Percentiles rank a stretch among this genome's conserved stretches.
phyloP scores from a whole-genome alignment of 2,329 filamentous ascomycete species.

The Elsinoe ampelina region DNA sequence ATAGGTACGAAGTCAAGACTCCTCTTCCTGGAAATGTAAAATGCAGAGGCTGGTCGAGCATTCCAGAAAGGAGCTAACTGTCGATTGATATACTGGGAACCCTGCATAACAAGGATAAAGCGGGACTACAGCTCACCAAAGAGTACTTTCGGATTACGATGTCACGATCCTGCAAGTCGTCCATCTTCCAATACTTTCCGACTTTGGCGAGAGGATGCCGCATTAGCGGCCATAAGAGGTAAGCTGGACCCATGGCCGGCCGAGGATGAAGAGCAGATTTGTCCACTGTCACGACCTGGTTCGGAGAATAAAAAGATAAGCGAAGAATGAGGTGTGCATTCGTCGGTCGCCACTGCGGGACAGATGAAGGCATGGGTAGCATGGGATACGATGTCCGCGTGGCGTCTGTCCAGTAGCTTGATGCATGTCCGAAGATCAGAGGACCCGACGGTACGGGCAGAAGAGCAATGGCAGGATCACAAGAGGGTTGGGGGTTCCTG shows the following conservation, averaged over 20 bases:
- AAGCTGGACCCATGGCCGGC: not conserved
- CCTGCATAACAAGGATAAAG: not conserved
- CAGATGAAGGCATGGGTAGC: not conserved
- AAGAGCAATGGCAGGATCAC: not conserved
- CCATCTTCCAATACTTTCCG: not conserved
- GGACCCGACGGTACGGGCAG: constrained; percentile 5
- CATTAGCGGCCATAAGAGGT: not conserved
- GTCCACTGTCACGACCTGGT: not conserved
- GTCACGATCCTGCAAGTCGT: not conserved
- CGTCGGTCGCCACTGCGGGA: not conserved
- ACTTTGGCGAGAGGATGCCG: not conserved
- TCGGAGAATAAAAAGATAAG: constrained; percentile 7
- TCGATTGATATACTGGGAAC: not conserved
- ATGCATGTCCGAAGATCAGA: constrained; percentile 5
- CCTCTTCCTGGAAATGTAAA: not conserved
- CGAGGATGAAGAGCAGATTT: not conserved
- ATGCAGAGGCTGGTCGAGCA: not conserved
- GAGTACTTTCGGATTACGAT: not conserved
- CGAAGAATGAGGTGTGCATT: not conserved
- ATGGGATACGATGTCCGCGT: not conserved
- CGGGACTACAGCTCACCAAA: not conserved
- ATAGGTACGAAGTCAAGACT: not conserved
- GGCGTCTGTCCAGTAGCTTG: not conserved
- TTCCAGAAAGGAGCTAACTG: not conserved
- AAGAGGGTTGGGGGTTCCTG: not conserved